Base-by-base conservation (phyloP, 352 stramenopile species). In the Elongisporangium undulatum region DNA sequence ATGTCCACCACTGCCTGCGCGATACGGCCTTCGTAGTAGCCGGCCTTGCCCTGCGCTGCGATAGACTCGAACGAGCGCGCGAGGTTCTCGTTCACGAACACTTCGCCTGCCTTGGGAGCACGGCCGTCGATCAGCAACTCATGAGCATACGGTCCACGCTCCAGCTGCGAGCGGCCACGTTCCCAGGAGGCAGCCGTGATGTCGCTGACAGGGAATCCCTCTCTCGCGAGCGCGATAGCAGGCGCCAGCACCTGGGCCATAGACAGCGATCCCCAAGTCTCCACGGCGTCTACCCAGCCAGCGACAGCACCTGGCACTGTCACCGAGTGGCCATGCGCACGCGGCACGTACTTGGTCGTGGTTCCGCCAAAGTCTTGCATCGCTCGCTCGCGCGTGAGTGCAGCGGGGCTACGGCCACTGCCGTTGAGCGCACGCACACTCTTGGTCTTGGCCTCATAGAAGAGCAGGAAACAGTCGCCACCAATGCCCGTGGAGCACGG, bases 381-480 rank as follows among this genome's bases (percentile, higher is more conserved):
- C 4, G 74, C 87, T n/a, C 73, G 55, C 20, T 97, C 83, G 4
- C 96, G 66, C 24, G 82, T 97, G 17, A 99, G 75, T 45, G 69
- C 74, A 15, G 69, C 67, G 16, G 95, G 82, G 64, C 82, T 94
- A 56, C 77, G 77, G 23, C 97, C 97, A 60, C 87, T 98, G 24
- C 95, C 97, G 68, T 99, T 99, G 51, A 99, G 75, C 2, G 79
- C 87, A 15, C 68, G 72, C 22, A 99, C 94, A 41, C 87, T 70
- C 56, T 88, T 89, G 12, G 67, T 92, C 19, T 71, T 67, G 19
- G 87, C 85, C 66, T 98, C 82, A 67, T 95, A 99, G 74, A 92
- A 98, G 26, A 99, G 86, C 64, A 97, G 74, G 71, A 99, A 99
- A 76, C 94, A 97, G 79, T 99, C 96, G 26, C 91, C 91, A 26